phyloP scores from a whole-genome alignment of 1,139 yeast species.

The Blastobotrys persicus region DNA sequence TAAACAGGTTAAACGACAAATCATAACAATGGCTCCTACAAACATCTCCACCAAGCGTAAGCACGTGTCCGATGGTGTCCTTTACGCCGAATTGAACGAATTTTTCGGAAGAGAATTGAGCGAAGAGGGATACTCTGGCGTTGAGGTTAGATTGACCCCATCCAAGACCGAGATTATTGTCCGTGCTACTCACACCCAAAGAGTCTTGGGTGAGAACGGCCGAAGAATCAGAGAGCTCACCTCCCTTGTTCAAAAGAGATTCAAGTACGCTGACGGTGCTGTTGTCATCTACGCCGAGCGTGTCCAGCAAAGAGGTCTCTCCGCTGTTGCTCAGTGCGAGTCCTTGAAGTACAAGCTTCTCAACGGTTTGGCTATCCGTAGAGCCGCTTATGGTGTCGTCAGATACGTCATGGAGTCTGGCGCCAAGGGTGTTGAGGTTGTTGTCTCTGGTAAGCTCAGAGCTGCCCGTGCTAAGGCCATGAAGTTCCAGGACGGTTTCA shows the following conservation, averaged over 20 bases:
- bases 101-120: conserved; percentile 99
- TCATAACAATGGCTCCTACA: conserved; percentile 17
- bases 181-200: conserved; percentile 99
- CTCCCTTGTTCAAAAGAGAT: conserved; percentile 97
- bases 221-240: conserved; percentile 99
- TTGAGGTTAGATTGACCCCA: conserved; percentile 98
- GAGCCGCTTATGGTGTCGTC: conserved; percentile 99
- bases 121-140: conserved; percentile 99
- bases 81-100: conserved; percentile 99
- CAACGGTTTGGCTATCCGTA: conserved; percentile 98
- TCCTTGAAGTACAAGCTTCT: conserved; percentile 97
- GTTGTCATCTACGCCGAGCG: conserved; percentile 97
- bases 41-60: conserved; percentile 44
- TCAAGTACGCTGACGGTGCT: conserved; percentile 92
- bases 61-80: conserved; percentile 98
- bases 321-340: conserved; percentile 99
- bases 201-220: conserved; percentile 99
- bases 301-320: conserved; percentile 98
- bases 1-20: neutral
- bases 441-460: conserved; percentile 98
- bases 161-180: conserved; percentile 97
- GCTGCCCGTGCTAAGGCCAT: conserved; percentile 99
- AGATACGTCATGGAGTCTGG: conserved; percentile 99
- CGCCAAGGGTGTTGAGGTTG: conserved; percentile 99
- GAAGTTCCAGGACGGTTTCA: conserved; percentile 99